Conservation (phyloP, 257 asterid genomes). For the Solanum piurae region DNA sequence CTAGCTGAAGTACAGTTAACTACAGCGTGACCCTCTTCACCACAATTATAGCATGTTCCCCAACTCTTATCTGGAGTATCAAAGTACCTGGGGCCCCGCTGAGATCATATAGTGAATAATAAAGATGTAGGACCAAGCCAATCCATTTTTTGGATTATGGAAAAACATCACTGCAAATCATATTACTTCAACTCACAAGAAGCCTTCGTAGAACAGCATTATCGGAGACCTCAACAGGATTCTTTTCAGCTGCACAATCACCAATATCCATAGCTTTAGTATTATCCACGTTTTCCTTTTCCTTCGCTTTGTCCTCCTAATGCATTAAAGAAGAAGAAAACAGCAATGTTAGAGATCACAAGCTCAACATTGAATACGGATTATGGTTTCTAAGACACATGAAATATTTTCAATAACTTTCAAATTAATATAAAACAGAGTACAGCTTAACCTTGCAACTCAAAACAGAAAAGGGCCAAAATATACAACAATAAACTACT, state of each 20-base stretch:
- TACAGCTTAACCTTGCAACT: neutral
- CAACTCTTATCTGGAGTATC: conserved; percentile 88
- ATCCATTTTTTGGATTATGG: conserved; percentile 13
- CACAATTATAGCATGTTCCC: conserved; percentile 96
- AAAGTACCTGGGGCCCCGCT: conserved; percentile 99
- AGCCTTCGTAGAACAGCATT: conserved; percentile 76
- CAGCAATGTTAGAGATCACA: neutral
- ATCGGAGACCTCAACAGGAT: conserved; percentile 37
- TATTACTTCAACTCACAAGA: conserved; percentile 77
- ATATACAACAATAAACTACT: neutral
- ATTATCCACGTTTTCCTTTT: neutral
- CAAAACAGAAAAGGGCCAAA: neutral
- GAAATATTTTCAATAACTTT: neutral
- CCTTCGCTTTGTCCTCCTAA: neutral
- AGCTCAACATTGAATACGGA: neutral
- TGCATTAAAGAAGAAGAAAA: neutral
- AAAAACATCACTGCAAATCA: conserved; percentile 19
- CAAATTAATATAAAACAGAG: neutral
- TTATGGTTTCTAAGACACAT: neutral
- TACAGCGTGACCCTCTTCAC: conserved; percentile 83
- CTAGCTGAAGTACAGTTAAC: conserved; percentile 71
- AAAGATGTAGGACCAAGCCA: conserved; percentile 13
- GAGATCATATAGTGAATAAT: conserved; percentile 30
- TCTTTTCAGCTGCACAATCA: conserved; percentile 23
- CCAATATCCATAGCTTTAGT: conserved; percentile 24